Evolutionary conservation across 129 eudicot genomes (phyloP).

Genomic region (Flaveria brownii): DNA sequence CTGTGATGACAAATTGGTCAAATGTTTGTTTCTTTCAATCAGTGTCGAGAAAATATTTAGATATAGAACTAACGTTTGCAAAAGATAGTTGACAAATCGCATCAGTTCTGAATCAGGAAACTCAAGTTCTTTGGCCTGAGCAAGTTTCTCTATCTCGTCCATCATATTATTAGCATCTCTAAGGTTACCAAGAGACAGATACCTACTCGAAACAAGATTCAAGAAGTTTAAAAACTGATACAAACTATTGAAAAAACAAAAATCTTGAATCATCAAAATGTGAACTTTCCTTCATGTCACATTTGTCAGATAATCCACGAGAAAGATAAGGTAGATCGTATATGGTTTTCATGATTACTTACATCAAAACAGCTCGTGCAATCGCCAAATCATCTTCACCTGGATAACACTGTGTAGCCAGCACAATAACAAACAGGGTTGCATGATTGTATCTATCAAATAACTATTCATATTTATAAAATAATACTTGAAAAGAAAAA

Average conservation of each 20-base stretch:
- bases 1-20: constrained; percentile 40
- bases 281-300: not conserved
- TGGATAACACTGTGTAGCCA: constrained; percentile 82
- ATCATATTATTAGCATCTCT: constrained; percentile 84
- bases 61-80: constrained; percentile 66
- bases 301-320: too few relatives aligned
- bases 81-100: constrained; percentile 67
- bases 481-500: not conserved
- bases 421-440: constrained; percentile 9
- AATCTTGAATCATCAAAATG: not conserved
- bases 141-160: constrained; percentile 75
- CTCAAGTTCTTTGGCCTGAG: constrained; percentile 50
- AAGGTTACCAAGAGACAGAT: constrained; percentile 75
- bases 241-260: not conserved
- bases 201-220: constrained; percentile 46
- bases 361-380: constrained; percentile 91
- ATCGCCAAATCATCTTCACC: constrained; percentile 98
- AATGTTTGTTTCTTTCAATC: constrained; percentile 6
- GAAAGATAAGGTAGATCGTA: too few relatives aligned
- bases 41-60: not conserved
- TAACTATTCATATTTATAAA: constrained; percentile 7
- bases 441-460: constrained; percentile 14
- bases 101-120: constrained; percentile 72
- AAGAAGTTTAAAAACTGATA: not conserved
- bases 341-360: constrained; percentile 32